Conservation (phyloP, 208 protist genomes). For the Leishmania martiniquensis region DNA sequence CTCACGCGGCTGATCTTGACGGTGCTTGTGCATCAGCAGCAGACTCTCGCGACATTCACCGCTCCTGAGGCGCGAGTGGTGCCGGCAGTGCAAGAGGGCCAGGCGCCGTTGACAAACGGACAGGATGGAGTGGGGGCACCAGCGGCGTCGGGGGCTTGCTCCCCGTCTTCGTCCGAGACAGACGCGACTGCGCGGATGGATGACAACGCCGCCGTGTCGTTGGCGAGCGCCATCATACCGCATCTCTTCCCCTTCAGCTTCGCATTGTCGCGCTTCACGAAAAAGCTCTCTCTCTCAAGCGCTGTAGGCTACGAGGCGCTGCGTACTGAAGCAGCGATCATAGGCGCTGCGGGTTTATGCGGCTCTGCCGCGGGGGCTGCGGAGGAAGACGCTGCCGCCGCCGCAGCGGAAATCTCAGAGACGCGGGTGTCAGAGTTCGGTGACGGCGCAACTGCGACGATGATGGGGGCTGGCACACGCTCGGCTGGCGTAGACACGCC, state of each 20-base stretch:
- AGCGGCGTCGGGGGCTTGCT: neutral
- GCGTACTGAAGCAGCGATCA: neutral
- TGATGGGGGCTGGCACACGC: neutral
- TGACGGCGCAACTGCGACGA: neutral
- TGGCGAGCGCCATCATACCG: slow-evolving; percentile 12
- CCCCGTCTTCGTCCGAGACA: neutral
- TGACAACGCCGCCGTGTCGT: neutral
- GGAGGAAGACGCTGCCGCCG: neutral
- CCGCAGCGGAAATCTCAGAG: neutral
- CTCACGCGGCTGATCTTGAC: slow-evolving; percentile 28
- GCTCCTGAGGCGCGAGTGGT: neutral
- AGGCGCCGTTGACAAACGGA: neutral
- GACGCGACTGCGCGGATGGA: slow-evolving; percentile 5
- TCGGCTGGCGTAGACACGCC: too few species aligned
- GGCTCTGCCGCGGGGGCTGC: neutral
- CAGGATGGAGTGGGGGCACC: neutral
- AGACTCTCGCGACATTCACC: neutral
- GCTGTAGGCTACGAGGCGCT: slow-evolving; percentile 24
- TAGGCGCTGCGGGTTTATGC: neutral
- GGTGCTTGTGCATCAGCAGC: slow-evolving; percentile 24
- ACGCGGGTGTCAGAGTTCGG: neutral
- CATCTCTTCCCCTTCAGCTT: slow-evolving; percentile 31
- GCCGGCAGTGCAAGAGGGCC: neutral
- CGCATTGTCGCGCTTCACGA: slow-evolving; percentile 21
- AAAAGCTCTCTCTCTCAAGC: slow-evolving; percentile 22